Evolutionary conservation across 2,329 filamentous ascomycete genomes (phyloP), one percentile per base, ranked within the genome.

Genomic region (Ophiosphaerella narmari): DNA sequence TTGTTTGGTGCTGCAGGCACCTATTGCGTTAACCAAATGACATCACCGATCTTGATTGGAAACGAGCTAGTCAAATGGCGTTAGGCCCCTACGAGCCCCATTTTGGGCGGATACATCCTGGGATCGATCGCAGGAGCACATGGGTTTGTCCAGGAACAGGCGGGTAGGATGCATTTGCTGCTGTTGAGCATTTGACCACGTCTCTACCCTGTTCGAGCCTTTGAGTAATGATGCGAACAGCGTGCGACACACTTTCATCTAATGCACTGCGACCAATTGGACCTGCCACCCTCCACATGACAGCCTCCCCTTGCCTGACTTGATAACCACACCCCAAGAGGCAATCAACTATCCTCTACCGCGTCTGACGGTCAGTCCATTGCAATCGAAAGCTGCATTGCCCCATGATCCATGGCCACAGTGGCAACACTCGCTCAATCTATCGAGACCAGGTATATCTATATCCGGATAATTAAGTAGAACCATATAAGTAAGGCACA

Each of bases 401-500:
- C 13, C 36, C 18, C 36, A 23, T 39, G 36, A 16, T 11, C 18
- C 5, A n/a, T 23, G 18, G 36, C 36, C 36, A 11, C 5, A 18
- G 16, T 42, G 41, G 33, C 41, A 16, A 36, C 29, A 29, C 26
- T 29, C 32, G 2, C n/a, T 21, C 24, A 24, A 42, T 39, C 24
- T 11, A 40, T 36, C 8, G 14, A 23, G 41, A 36, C 21, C 32
- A 12, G 32, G 41, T 36, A 14, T 36, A 24, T n/a, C 32, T 23
- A 44, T 46, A 42, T 42, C 43, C 43, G 43, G 47, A n/a, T 54
- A 46, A 50, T 45, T 35, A 23, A 14, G 29, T 23, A 2, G 7
- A 34, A 4, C 6, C 29, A 12, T 45, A 50, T 54, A 50, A 50
- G 39, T 54, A 50, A 50, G 39, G 33, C 26, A n/a, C 26, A 29